These are phyloP conservation scores for Thyridium curvatum DNA, from an alignment of 2,329 filamentous ascomycete species.

Conservation along the genomic window DNA sequence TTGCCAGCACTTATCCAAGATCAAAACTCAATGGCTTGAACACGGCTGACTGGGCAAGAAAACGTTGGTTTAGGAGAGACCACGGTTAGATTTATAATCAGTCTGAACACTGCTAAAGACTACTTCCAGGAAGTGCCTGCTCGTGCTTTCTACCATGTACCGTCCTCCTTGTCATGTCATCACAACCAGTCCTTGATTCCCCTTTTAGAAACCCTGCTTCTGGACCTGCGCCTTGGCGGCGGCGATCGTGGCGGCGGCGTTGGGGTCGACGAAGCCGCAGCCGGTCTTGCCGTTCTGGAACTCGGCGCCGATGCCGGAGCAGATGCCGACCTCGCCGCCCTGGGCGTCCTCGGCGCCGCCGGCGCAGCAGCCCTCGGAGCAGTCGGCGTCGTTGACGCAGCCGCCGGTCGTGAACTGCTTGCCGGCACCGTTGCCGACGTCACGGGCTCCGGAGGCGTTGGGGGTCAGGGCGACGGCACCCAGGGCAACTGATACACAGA, in stretches of 20 bases:
- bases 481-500: conserved; percentile 14
- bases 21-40: too few species aligned
- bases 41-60: too few species aligned
- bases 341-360: conserved; percentile 15
- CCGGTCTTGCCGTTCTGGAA: conserved; percentile 26
- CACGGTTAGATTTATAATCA: too few species aligned
- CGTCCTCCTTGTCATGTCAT: neutral
- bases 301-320: conserved; percentile 21
- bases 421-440: conserved; percentile 19
- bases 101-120: too few species aligned
- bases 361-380: conserved; percentile 20
- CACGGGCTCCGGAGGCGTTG: conserved; percentile 22
- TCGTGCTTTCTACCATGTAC: too few species aligned
- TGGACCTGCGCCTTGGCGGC: conserved; percentile 22
- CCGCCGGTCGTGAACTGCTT: conserved; percentile 25
- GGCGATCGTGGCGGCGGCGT: conserved; percentile 19
- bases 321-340: conserved; percentile 17
- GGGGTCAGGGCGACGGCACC: conserved; percentile 16
- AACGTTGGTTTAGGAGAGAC: too few species aligned
- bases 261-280: conserved; percentile 23
- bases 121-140: too few species aligned
- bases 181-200: neutral
- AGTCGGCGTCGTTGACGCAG: conserved; percentile 23
- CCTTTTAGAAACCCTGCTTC: conserved; percentile 21
- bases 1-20: too few species aligned